These are phyloP conservation scores for Acanthamoeba royreba DNA, from an alignment of 208 protist genomes.

Conservation along the genomic window DNA sequence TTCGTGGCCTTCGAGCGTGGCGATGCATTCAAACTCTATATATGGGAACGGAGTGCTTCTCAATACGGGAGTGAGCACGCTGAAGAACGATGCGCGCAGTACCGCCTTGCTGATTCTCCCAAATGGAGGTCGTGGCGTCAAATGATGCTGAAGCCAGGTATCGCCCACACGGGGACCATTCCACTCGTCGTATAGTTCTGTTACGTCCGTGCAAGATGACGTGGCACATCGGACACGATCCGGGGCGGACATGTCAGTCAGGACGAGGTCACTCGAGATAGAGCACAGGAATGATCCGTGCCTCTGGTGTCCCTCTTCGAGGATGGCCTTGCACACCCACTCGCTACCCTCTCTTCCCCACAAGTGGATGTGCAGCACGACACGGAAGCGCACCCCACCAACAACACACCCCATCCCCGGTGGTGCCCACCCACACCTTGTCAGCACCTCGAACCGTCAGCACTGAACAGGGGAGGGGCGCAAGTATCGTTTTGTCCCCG, in stretches of 20 bases:
- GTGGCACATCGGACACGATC: too few species aligned
- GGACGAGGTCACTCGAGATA: neutral
- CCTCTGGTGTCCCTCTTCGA: slow-evolving; percentile 63
- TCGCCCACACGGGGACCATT: slow-evolving; percentile 59
- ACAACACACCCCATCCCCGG: neutral
- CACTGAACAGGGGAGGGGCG: neutral
- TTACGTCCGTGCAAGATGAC: neutral
- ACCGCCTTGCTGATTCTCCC: slow-evolving; percentile 53
- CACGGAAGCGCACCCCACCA: too few species aligned
- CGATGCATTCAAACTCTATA: slow-evolving; percentile 64
- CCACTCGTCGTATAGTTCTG: slow-evolving; percentile 33
- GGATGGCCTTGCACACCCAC: slow-evolving; percentile 7
- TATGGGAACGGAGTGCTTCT: neutral
- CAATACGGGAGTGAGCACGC: neutral
- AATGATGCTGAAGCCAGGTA: slow-evolving; percentile 68
- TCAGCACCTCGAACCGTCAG: too few species aligned
- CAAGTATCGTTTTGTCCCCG: slow-evolving; percentile 56
- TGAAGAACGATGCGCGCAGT: neutral
- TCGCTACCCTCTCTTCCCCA: neutral
- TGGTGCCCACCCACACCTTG: too few species aligned
- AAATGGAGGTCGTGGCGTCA: slow-evolving; percentile 76
- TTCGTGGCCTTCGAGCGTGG: slow-evolving; percentile 80
- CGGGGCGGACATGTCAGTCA: too few species aligned
- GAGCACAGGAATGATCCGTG: slow-evolving; percentile 47
- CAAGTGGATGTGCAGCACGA: neutral